Evolutionary conservation across 768 basidiomycete species (phyloP).

Genomic region (Naganishia randhawae): DNA sequence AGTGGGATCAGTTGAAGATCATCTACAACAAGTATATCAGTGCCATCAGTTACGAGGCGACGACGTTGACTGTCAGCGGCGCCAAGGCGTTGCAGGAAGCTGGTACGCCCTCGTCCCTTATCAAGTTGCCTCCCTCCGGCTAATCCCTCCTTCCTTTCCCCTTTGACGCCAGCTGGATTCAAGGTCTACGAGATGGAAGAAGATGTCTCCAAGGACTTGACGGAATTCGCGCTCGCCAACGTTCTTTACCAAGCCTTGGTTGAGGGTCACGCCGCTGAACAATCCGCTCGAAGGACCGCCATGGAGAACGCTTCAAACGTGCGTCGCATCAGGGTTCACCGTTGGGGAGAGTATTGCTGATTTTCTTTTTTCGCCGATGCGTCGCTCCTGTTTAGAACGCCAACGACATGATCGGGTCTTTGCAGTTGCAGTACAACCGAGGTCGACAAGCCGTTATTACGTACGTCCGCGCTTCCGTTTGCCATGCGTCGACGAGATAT

Average conservation of each 20-base stretch:
- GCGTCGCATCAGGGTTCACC: conserved; percentile 28
- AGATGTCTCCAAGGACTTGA: conserved; percentile 84
- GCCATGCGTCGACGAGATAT: background rate
- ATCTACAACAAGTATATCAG: conserved; percentile 55
- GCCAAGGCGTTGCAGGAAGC: conserved; percentile 76
- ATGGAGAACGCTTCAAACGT: conserved; percentile 98
- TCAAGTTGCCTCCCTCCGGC: background rate
- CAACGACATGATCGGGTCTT: conserved; percentile 76
- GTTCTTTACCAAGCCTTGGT: conserved; percentile 90
- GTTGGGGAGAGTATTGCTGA: background rate
- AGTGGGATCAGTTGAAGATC: conserved; percentile 66
- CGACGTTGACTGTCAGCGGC: conserved; percentile 70
- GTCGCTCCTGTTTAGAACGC: conserved; percentile 54
- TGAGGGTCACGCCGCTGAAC: conserved; percentile 93
- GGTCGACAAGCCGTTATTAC: conserved; percentile 97
- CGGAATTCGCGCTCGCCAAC: conserved; percentile 94
- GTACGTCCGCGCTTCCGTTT: conserved; percentile 18
- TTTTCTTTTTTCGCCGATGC: background rate
- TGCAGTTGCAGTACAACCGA: conserved; percentile 96
- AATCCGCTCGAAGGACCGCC: conserved; percentile 73
- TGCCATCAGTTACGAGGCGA: conserved; percentile 83
- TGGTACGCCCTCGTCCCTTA: conserved; percentile 53
- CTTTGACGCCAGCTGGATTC: conserved; percentile 67
- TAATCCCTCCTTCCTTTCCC: background rate
- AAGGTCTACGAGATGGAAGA: conserved; percentile 97